Base-by-base conservation (phyloP, 176 grass and related monocot genomes). In the Miscanthus lutarioriparius region DNA sequence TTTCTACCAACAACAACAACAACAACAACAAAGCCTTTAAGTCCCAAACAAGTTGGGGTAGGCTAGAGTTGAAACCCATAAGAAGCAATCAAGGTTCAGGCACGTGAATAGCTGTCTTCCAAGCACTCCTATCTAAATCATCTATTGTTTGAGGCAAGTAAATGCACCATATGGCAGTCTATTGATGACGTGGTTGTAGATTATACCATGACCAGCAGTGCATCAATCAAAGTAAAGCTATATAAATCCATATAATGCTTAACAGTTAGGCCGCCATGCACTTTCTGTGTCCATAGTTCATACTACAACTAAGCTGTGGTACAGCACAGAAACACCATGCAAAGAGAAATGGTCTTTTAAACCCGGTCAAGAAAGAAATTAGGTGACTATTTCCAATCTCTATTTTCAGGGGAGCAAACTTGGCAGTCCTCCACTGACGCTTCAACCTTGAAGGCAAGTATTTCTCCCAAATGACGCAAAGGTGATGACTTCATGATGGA, bases 391-490 rank as follows among this genome's bases (percentile, higher is more conserved):
- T 20, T 70, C 12, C 30, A 77, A 64, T 32, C 80, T 26, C 87
- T 68, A 78, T 49, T 81, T 80, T 69, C 8, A 68, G 56, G 67
- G 72, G 47, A 87, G 66, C 62, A 84, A 84, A 90, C 74, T 22
- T 86, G 43, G 33, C 27, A 83, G 89, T 70, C 75, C 80, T 66
- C 77, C 81, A 59, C 41, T 76, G 75, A 83, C 53, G 79, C 81
- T 49, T 49, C 47, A 49, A 0, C 47, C 47, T 92, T 87, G 81
- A 92, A 92, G 84, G 73, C 81, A 92, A 69, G 87, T 72, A 87
- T 92, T 87, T 81, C 82, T 79, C 71, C 49, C 81, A 84, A 87
- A 90, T 89, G 84, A 89, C 81, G 83, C 81, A 87, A 92, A 90
- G 86, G 79, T 79, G 80, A 80, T 84, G 87, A 83, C 79, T 89